These are phyloP conservation scores for Ogataea hybrid DNA, from an alignment of 1,139 yeast genomes.

Conservation along the genomic window DNA sequence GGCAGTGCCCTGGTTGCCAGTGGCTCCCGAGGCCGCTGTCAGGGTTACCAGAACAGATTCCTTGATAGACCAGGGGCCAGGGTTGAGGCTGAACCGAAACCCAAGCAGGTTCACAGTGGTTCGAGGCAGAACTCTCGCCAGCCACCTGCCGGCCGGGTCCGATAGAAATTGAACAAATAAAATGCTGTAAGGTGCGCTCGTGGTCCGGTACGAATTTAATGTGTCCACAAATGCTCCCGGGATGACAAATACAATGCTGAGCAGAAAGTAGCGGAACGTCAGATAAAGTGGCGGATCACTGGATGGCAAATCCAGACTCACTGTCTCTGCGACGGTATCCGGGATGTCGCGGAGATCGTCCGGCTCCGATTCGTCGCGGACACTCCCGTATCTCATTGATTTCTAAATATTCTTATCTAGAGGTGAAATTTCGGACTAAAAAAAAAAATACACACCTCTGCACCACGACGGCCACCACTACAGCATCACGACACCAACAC, in stretches of 20 bases:
- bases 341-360: conserved; percentile 23
- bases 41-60: conserved; percentile 45
- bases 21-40: conserved; percentile 47
- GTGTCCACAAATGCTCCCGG: conserved; percentile 51
- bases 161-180: conserved; percentile 45
- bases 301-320: conserved; percentile 18
- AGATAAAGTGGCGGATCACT: conserved; percentile 31
- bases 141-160: conserved; percentile 43
- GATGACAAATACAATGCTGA: conserved; percentile 39
- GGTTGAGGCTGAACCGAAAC: conserved; percentile 36
- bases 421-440: too few species aligned
- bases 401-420: neutral
- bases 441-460: conserved; percentile 1
- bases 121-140: conserved; percentile 37
- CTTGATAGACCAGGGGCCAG: conserved; percentile 48
- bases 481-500: conserved; percentile 85
- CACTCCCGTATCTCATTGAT: conserved; percentile 8
- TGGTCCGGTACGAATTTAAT: conserved; percentile 47
- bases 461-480: conserved; percentile 28
- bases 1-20: conserved; percentile 44
- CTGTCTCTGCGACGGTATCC: conserved; percentile 24
- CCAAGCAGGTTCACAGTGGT: conserved; percentile 27
- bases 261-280: conserved; percentile 41
- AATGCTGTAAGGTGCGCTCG: conserved; percentile 46
- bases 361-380: conserved; percentile 1